These are phyloP conservation scores for Entamoeba invadens DNA, from an alignment of 208 protist genomes.

Conservation along the genomic window DNA sequence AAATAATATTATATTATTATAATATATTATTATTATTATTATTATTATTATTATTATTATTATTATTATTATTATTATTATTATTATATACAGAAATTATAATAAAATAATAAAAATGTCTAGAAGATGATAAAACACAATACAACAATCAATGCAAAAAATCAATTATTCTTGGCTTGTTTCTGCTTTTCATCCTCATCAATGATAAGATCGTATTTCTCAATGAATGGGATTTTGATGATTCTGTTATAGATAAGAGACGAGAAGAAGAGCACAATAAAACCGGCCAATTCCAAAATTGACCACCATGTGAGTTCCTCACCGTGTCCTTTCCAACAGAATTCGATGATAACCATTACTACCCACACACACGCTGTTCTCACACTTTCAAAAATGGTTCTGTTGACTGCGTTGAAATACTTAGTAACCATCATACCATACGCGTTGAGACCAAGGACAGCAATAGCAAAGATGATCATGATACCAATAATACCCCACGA, in stretches of 20 bases:
- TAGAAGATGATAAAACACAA: too few relatives aligned
- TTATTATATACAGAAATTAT: too few relatives aligned
- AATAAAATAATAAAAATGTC: too few relatives aligned
- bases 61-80: too few relatives aligned
- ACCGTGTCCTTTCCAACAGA: constrained; percentile 23
- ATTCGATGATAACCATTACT: constrained; percentile 36
- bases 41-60: too few relatives aligned
- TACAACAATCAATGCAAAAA: too few relatives aligned
- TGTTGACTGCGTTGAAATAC: constrained; percentile 28
- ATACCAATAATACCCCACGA: not conserved
- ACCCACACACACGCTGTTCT: constrained; percentile 37
- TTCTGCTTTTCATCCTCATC: not conserved
- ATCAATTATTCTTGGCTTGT: not conserved
- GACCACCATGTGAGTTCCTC: constrained; percentile 32
- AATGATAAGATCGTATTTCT: not conserved
- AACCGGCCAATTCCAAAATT: constrained; percentile 36
- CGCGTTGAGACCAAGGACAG: constrained; percentile 37
- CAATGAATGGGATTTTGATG: not conserved
- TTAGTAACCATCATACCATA: constrained; percentile 38
- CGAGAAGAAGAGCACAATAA: constrained; percentile 17
- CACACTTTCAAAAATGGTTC: constrained; percentile 39
- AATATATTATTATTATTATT: too few relatives aligned
- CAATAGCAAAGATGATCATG: constrained; percentile 19
- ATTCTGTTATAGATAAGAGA: not conserved
- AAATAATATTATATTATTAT: too few relatives aligned